Base-by-base conservation (phyloP, 192 early-diverging fungal species). In the Globomyces pollinis-pini region DNA sequence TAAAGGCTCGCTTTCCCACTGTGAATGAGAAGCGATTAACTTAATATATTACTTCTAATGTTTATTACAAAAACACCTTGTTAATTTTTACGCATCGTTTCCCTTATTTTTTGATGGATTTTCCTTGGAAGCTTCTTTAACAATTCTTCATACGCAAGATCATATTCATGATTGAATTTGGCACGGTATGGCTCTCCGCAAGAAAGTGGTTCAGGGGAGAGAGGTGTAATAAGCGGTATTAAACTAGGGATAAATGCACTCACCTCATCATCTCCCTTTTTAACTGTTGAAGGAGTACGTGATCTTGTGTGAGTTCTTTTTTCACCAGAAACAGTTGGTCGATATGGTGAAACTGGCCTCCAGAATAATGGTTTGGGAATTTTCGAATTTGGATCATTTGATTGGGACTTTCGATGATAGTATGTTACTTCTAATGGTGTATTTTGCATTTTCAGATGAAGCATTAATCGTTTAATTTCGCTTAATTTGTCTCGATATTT, bases 401-500 rank as follows among this genome's bases (percentile, higher is more conserved):
- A 49, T n/a, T 21, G 18, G 7, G 11, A 49, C 45, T 11, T 12
- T 33, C 16, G 28, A 21, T 15, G 32, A 18, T 57, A 23, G 3
- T 26, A 15, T 30, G 9, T 38, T 2, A 57, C 12, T 30, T 57
- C 55, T 6, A 57, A 2, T 38, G 55, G 55, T 15, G 23, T 29
- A n/a, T 33, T 34, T 1, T 39, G 28, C 28, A 57, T 33, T 30
- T 57, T 57, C 20, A 32, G 28, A 29, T 39, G 34, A 23, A 57
- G 31, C 8, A 57, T 6, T 8, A 57, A 23, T 18, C 55, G 15
- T 30, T 33, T 33, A 26, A 57, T 39, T 21, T 38, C 11, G 13
- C 21, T 29, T 23, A 57, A 24, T 20, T 57, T 57, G 15, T 57
- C 55, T 31, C 38, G 23, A 24, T 28, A 33, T 8, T 57, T 26